Base-by-base conservation (phyloP, 2,329 filamentous ascomycete genomes). In the Claviceps pusilla region DNA sequence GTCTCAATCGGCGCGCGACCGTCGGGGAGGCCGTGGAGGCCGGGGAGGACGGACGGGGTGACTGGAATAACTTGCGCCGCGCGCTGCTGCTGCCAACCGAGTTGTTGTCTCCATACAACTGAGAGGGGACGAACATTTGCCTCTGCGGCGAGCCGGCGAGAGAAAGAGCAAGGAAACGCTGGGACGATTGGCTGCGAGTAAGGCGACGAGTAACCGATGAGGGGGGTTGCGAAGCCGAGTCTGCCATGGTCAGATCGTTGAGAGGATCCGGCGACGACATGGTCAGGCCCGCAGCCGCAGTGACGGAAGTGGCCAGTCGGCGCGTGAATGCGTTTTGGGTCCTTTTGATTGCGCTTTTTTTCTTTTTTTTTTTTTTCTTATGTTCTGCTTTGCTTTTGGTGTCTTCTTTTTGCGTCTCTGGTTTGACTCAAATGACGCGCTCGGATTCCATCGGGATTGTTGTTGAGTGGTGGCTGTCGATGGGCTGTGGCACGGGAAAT, bases 41-140 rank as follows among this genome's bases (percentile, higher is more conserved):
- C 7, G 73, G 69, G 4, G 73, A 73, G 5, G 66, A 66, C 7
- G 73, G 69, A 5, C 73, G 73, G 5, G 72, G 66, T 33, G 67
- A 69, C 53, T 71, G 68, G 60, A 77, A 76, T 16, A 76, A 64
- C 55, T 66, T 69, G 42, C 73, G 67, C 55, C 69, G 65, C 54
- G 66, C 59, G 59, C 64, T 62, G 57, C 64, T 62, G 57, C 61
- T 55, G 45, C 69, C 67, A 53, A 66, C 60, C 24, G 45, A 12
- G 31, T 12, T 12, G n/a, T 35, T 48, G 52, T 67, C 53, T 9
- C 29, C 55, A n/a, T 54, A 48, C 43, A 53, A 51, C 63, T 81
- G 77, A 52, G 80, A 76, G 10, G 78, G 80, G 52, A 80, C 76
- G 48, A 80, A 80, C 48, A 70, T 78, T 61, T 75, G 77, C 66